Percentiles rank a stretch among this genome's conserved stretches.
phyloP scores from a whole-genome alignment of 1,139 yeast species.

The Scheffersomyces stambukii region DNA sequence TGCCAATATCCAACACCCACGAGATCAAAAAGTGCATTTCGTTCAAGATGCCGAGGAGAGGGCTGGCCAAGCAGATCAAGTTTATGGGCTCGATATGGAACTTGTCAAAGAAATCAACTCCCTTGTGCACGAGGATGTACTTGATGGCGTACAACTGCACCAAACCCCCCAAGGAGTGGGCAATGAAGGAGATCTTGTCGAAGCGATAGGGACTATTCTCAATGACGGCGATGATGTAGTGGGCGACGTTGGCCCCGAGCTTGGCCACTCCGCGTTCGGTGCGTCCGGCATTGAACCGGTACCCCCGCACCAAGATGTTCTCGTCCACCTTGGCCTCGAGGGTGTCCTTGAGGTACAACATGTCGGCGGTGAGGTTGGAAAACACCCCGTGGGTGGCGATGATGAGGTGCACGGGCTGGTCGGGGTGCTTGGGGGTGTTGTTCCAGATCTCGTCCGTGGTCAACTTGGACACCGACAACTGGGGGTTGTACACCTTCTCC shows the following conservation, averaged over 20 bases:
- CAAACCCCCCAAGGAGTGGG: constrained; percentile 90
- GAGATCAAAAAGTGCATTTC: constrained; percentile 88
- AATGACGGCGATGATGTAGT: constrained; percentile 58
- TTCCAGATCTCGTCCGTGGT: constrained; percentile 74
- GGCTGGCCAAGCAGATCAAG: constrained; percentile 81
- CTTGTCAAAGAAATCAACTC: constrained; percentile 54
- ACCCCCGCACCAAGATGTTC: constrained; percentile 76
- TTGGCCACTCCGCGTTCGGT: constrained; percentile 88
- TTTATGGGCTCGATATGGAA: constrained; percentile 57
- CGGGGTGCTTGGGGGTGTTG: constrained; percentile 34
- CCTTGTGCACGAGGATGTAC: constrained; percentile 51
- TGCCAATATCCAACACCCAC: constrained; percentile 77
- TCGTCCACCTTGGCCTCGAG: constrained; percentile 60
- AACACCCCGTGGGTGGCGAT: constrained; percentile 87
- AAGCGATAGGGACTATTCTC: constrained; percentile 33
- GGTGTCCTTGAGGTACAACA: constrained; percentile 79
- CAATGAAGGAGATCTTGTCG: constrained; percentile 73
- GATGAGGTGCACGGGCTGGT: constrained; percentile 63
- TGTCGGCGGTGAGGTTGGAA: constrained; percentile 84
- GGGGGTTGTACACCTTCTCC: constrained; percentile 15
- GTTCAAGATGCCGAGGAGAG: constrained; percentile 74
- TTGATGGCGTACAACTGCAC: constrained; percentile 89
- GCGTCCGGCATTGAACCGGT: constrained; percentile 74
- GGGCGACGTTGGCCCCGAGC: constrained; percentile 75
- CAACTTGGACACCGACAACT: constrained; percentile 39